Evolutionary conservation across 805 yeast species (phyloP), one percentile per base, ranked within the genome.

Genomic region (Cyberlindnera xylosilytica): DNA sequence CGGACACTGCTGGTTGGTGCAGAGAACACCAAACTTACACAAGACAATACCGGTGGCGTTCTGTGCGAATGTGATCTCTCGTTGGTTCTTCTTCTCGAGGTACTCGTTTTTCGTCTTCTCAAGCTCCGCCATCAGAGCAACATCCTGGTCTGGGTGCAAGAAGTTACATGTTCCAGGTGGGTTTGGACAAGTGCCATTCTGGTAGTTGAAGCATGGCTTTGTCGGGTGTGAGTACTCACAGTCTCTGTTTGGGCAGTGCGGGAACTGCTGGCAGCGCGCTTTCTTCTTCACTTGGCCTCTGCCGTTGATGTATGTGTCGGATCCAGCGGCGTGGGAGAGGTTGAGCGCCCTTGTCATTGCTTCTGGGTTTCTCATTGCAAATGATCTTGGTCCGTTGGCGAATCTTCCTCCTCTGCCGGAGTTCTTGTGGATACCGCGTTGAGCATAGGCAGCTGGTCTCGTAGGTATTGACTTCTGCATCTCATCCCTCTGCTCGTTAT

Each of bases 61-160:
- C 39, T 52, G 57, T 3, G 38, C 45, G 19, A 37, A 40, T 16
- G 42, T 41, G 66, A 60, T 56, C 67, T 49, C 45, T 51, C 52
- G 51, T 54, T 60, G 44, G 33, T 56, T 63, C 36, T 56, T 61
- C 36, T 57, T 65, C 49, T 73, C 74, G 49, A 68, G 60, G 41
- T 60, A 74, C 52, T 73, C 79, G 48, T 71, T 70, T 57, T 76
- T 81, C 7, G 79, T 75, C 52, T 73, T 78, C 54, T 81, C 88
- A 40, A 82, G 68, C 58, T 81, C 85, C 29, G 77, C 78, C 65
- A 83, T 77, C 54, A 86, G 68, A 26, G 71, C 85, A 53, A 76
- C 84, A 62, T 88, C 97, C 65, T 88, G 88, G 46, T 85, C 85
- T 10, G 95, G 90, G 61, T 88, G 97, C 51, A 89, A 67, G 55